phyloP scores from a whole-genome alignment of 306 rosid genomes.

The Lathyrus tuberosus region DNA sequence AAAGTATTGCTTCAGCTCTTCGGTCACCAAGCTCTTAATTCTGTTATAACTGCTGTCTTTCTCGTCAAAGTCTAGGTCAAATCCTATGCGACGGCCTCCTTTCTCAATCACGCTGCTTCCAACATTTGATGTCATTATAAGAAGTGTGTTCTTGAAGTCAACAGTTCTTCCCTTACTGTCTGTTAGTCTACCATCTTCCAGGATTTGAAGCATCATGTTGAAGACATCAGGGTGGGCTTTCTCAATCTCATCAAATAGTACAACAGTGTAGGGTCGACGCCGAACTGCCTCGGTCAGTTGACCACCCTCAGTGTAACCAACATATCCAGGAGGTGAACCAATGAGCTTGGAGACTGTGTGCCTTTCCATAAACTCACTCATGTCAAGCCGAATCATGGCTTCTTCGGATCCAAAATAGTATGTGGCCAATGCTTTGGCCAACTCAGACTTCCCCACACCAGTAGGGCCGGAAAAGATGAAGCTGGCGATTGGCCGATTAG shows the following conservation, averaged over 20 bases:
- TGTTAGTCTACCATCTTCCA: conserved; percentile 93
- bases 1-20: conserved; percentile 88
- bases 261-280: conserved; percentile 93
- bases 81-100: conserved; percentile 88
- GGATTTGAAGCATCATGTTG: conserved; percentile 98
- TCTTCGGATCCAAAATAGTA: conserved; percentile 97
- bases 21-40: conserved; percentile 92
- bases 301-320: conserved; percentile 97
- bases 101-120: conserved; percentile 98
- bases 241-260: conserved; percentile 94
- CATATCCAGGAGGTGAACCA: conserved; percentile 98
- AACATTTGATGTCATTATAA: conserved; percentile 94
- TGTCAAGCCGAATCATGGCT: conserved; percentile 96
- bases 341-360: conserved; percentile 94
- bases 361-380: conserved; percentile 98
- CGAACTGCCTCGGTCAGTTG: conserved; percentile 96
- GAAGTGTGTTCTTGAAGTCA: conserved; percentile 93
- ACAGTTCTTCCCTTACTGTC: conserved; percentile 97
- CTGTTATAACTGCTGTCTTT: conserved; percentile 88
- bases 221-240: conserved; percentile 98
- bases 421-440: conserved; percentile 87
- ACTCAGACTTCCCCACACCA: conserved; percentile 97
- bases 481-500: conserved; percentile 94
- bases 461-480: conserved; percentile 98
- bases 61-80: conserved; percentile 89